Evolutionary conservation across 129 eudicot species (phyloP).

Genomic region (Flaveria ramosissima): DNA sequence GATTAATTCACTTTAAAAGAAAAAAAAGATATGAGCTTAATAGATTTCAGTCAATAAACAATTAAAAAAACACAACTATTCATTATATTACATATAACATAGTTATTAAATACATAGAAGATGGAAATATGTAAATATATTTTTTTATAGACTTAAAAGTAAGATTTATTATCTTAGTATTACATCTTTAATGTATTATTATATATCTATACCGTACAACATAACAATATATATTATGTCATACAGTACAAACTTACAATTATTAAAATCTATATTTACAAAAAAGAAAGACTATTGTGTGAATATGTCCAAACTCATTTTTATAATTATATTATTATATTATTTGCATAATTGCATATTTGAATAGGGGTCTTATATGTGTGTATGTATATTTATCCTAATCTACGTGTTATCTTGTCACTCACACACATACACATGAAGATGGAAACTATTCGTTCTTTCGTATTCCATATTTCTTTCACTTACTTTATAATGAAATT

Average conservation of each 20-base stretch:
- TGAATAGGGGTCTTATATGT: no score
- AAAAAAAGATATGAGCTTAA: no score
- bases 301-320: not conserved
- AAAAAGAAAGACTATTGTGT: not conserved
- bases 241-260: not conserved
- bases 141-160: no score
- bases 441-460: conserved; percentile 24
- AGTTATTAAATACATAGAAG: no score
- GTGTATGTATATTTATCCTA: conserved; percentile 9
- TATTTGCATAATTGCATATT: not conserved
- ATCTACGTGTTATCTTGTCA: conserved; percentile 36
- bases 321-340: not conserved
- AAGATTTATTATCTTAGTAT: no score
- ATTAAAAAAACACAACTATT: no score
- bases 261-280: not conserved
- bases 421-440: conserved; percentile 24
- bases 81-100: no score
- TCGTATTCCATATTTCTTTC: conserved; percentile 32
- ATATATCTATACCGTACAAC: not conserved
- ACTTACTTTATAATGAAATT: conserved; percentile 39
- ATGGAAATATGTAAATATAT: no score
- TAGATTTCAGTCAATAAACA: no score
- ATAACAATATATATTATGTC: not conserved
- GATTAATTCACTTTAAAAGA: no score
- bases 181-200: not conserved